Conservation (phyloP, 225 moss, liverwort and hornwort genomes). For the Ulota crispa region DNA sequence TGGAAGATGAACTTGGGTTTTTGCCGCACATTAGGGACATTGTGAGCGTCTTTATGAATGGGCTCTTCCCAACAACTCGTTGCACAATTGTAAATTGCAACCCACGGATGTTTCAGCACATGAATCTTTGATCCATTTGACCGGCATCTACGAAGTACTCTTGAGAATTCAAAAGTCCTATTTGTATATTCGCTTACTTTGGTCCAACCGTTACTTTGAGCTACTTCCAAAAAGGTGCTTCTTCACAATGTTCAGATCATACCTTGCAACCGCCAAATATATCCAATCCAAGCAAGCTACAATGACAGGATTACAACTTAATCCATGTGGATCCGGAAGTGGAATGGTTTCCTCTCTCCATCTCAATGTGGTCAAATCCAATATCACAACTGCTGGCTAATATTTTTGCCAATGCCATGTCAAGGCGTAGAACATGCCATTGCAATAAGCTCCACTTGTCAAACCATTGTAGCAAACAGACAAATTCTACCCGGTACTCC, state of each 20-base stretch:
- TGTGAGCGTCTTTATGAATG: too few species aligned
- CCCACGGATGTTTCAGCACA: slow-evolving; percentile 32
- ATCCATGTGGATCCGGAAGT: slow-evolving; percentile 23
- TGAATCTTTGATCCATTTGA: slow-evolving; percentile 27
- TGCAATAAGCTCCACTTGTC: too few species aligned
- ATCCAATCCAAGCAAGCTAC: slow-evolving; percentile 30
- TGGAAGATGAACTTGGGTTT: too few species aligned
- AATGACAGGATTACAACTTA: slow-evolving; percentile 21
- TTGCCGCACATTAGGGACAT: too few species aligned
- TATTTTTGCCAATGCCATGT: background rate
- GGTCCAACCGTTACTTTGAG: slow-evolving; percentile 23
- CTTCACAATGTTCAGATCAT: background rate
- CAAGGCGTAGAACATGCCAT: slow-evolving; percentile 32
- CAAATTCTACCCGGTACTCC: slow-evolving; percentile 23
- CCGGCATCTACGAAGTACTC: slow-evolving; percentile 32
- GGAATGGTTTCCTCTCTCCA: slow-evolving; percentile 34
- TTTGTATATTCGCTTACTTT: slow-evolving; percentile 33
- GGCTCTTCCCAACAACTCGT: too few species aligned
- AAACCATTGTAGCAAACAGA: too few species aligned
- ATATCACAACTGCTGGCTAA: slow-evolving; percentile 6
- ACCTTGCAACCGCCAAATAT: slow-evolving; percentile 32
- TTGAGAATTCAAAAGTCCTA: slow-evolving; percentile 1
- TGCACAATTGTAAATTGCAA: slow-evolving; percentile 36
- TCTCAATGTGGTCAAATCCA: slow-evolving; percentile 30
- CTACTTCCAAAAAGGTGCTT: slow-evolving; percentile 37